phyloP scores from a whole-genome alignment of 768 basidiomycete species.

The Psilocybe cyanescens region DNA sequence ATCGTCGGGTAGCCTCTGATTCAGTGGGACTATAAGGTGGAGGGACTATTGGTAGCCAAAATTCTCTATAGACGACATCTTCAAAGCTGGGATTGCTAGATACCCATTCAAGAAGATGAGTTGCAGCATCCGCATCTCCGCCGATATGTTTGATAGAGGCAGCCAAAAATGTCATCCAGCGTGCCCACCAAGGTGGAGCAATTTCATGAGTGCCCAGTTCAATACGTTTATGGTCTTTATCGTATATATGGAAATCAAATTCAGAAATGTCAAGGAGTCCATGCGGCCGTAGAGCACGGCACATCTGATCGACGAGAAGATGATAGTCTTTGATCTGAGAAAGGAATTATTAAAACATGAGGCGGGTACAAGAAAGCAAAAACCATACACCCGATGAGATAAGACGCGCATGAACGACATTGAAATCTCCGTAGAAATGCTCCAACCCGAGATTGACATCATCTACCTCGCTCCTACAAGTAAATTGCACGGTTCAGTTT shows the following conservation, averaged over 20 bases:
- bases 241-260: conserved; percentile 71
- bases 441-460: conserved; percentile 85
- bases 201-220: conserved; percentile 44
- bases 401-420: conserved; percentile 75
- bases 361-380: conserved; percentile 8
- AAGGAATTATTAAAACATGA: conserved; percentile 18
- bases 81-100: conserved; percentile 58
- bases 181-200: conserved; percentile 59
- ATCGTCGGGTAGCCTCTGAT: conserved; percentile 36
- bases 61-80: conserved; percentile 57
- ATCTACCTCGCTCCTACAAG: conserved; percentile 76
- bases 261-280: conserved; percentile 71
- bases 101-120: conserved; percentile 59
- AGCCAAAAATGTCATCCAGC: conserved; percentile 62
- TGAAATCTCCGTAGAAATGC: conserved; percentile 79
- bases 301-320: conserved; percentile 66
- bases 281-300: conserved; percentile 67
- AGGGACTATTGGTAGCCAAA: conserved; percentile 66
- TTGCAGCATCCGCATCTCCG: conserved; percentile 66
- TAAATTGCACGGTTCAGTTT: conserved; percentile 11
- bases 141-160: conserved; percentile 59
- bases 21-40: conserved; percentile 41
- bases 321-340: conserved; percentile 70
- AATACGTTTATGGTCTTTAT: conserved; percentile 47
- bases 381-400: conserved; percentile 68